Conservation (phyloP, 2,329 filamentous ascomycete species). For the Polytolypa hystricis region DNA sequence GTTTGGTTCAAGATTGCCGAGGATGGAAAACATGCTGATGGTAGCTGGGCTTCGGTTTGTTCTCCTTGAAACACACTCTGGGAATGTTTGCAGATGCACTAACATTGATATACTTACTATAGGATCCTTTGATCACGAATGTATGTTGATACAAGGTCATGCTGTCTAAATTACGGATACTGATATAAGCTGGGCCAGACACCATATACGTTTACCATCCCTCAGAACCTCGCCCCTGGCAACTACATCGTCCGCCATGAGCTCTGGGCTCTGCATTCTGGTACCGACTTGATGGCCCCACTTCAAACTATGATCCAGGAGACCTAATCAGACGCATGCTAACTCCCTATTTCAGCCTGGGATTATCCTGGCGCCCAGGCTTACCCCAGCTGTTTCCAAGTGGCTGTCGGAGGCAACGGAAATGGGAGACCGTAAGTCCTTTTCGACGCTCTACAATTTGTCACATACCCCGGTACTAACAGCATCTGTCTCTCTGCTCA, state of each 20-base stretch:
- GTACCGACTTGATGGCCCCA: too few species aligned
- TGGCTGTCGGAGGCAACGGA: slow-evolving; percentile 43
- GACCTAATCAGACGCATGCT: too few species aligned
- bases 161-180: neutral
- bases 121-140: slow-evolving; percentile 5
- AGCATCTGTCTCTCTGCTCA: too few species aligned
- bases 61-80: too few species aligned
- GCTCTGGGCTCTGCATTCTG: slow-evolving; percentile 44
- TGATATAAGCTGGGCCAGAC: slow-evolving; percentile 20
- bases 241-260: slow-evolving; percentile 51
- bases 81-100: too few species aligned
- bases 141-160: too few species aligned
- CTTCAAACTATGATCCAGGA: too few species aligned
- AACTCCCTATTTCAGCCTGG: slow-evolving; percentile 22
- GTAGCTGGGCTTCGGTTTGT: slow-evolving; percentile 26
- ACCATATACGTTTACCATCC: slow-evolving; percentile 43
- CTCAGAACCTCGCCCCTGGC: slow-evolving; percentile 40
- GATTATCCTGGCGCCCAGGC: slow-evolving; percentile 45
- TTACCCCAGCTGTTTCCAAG: slow-evolving; percentile 49
- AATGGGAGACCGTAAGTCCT: slow-evolving; percentile 25
- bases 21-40: slow-evolving; percentile 33
- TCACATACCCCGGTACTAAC: too few species aligned
- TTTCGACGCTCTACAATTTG: neutral
- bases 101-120: too few species aligned
- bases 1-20: slow-evolving; percentile 50